Evolutionary conservation across 805 yeast genomes (phyloP), one percentile per base, ranked within the genome.

Genomic region (Candida pseudofarinosa): DNA sequence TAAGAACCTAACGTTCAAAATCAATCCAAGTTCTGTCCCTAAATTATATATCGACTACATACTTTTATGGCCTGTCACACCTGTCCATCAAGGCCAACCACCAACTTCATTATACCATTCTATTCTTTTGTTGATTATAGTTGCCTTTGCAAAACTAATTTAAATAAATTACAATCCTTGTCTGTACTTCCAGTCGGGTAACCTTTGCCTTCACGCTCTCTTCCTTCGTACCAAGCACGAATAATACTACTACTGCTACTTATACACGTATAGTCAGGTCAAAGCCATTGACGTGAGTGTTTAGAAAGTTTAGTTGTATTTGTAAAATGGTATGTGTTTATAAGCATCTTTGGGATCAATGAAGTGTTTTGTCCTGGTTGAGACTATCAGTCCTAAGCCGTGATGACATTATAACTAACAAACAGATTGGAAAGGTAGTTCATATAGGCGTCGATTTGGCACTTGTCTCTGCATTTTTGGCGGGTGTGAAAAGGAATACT

Each of bases 401-500:
- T n/a, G n/a, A n/a, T n/a, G n/a, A n/a, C n/a, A n/a, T n/a, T n/a
- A 23, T 10, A 23, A 23, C 28, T 23, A 23, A 23, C 28, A 23
- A 23, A 7, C 10, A 58, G 71, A 56, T 77, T 34, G 79, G 82
- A 3, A 85, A 76, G 71, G 56, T 74, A 3, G 49, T 78, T 37
- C 91, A 85, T 58, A 44, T 72, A 34, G 69, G 82, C 3, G 59
- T 77, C 16, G 93, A 85, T 55, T 63, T 83, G 33, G 74, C 78
- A 1, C 60, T 85, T 15, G 62, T 83, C 4, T 81, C 91, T 1
- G 81, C 88, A 1, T 74, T 82, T 39, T 64, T 84, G 13, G 86
- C 89, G 1, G 90, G 90, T 1, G 76, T 85, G 36, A 83, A 80
- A 60, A 76, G 87, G 59, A 79, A 77, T 51, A 79, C 91, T 1